Base-by-base conservation (phyloP, 192 early-diverging fungal species). In the Backusella parvicylindrica region DNA sequence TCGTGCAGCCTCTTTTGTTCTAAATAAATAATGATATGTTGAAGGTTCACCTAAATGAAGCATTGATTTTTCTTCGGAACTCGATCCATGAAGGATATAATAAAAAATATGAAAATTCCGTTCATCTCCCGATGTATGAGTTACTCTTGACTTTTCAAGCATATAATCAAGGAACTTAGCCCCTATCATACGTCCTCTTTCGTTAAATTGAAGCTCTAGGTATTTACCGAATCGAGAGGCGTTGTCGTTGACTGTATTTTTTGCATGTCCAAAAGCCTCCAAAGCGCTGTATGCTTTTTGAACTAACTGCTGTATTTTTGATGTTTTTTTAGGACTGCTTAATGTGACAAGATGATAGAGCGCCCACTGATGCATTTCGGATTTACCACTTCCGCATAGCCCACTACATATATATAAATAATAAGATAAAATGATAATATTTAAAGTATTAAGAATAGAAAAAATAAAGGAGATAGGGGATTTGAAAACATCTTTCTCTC, bases 71-170 rank as follows among this genome's bases (percentile, higher is more conserved):
- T 97, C 95, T 67, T 94, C 90, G 28, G 82, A 73, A 38, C 87
- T 87, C 1, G 87, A 85, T 13, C 97, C 98, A 36, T 93, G 89
- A 7, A 98, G 87, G 26, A 99, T 81, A 75, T 96, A 94, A 85
- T 98, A 95, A 79, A 99, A 96, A 31, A 98, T 90, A 75, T 98
- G 94, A 86, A 96, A 99, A 82, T 90, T 95, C 70, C 91, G 87
- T 68, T 96, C 95, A 72, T 88, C 87, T 33, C 85, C 81, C 12
- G 73, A 77, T 0, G 87, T 84, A 21, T 88, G 83, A 2, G 90
- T 84, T 23, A 97, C 90, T 13, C 94, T 89, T 49, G 80, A 84
- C 79, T 94, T 93, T 68, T 98, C 96, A 12, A 98, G 85, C 73
- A 96, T 87, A 72, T 94, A 96, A 75, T 93, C 91, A 77, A 96